Conservation (phyloP, 2,329 filamentous ascomycete species). For the Cladosporium sp. region DNA sequence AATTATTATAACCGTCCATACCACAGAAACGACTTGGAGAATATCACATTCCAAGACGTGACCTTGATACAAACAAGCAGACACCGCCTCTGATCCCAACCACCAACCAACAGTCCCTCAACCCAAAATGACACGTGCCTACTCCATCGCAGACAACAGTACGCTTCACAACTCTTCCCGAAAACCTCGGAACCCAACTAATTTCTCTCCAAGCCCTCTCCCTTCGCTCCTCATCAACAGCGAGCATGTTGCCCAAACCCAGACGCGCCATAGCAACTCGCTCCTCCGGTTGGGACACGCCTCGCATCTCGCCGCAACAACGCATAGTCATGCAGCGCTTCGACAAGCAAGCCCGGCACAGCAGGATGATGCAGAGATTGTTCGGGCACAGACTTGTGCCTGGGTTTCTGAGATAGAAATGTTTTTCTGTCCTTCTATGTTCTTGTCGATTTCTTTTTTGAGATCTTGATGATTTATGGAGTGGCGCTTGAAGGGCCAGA, state of each 20-base stretch:
- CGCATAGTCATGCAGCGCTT: slow-evolving; percentile 14
- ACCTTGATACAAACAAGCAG: background rate
- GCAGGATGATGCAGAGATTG: slow-evolving; percentile 8
- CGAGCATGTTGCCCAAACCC: slow-evolving; percentile 13
- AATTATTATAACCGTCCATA: background rate
- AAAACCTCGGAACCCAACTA: too few species aligned
- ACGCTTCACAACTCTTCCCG: too few species aligned
- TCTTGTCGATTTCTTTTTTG: too few species aligned
- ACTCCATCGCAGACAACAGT: slow-evolving; percentile 13
- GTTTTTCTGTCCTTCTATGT: background rate
- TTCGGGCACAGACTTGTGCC: slow-evolving; percentile 16
- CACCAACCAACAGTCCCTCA: background rate
- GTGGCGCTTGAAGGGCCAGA: background rate
- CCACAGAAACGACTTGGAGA: background rate
- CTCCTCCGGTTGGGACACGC: slow-evolving; percentile 16
- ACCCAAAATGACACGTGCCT: background rate
- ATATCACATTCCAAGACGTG: background rate
- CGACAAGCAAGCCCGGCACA: slow-evolving; percentile 15
- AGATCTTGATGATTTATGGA: background rate
- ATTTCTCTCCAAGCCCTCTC: slow-evolving; percentile 1
- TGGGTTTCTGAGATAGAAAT: slow-evolving; percentile 10
- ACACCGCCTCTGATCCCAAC: background rate
- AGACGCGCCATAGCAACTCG: background rate
- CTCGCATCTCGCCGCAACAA: slow-evolving; percentile 15
- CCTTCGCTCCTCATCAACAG: slow-evolving; percentile 19